Conservation (phyloP, 2,329 filamentous ascomycete genomes). For the Fusarium buxicola region DNA sequence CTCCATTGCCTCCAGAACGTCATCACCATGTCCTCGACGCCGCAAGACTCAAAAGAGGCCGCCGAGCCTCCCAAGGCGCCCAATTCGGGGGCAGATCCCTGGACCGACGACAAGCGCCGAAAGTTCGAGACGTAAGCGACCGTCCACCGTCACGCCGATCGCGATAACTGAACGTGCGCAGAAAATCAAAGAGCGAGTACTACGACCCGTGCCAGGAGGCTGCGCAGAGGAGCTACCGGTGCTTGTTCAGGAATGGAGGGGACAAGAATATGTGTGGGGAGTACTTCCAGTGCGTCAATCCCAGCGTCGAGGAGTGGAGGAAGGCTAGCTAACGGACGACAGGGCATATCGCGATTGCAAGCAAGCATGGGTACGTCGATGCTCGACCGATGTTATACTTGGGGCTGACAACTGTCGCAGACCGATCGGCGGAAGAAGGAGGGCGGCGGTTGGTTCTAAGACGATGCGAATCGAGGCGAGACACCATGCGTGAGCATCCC, state of each 20-base stretch:
- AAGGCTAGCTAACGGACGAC: constrained; percentile 34
- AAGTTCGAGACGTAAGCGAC: constrained; percentile 73
- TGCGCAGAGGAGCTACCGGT: constrained; percentile 85
- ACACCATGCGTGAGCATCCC: neutral
- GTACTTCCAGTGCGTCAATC: constrained; percentile 84
- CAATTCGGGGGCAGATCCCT: constrained; percentile 54
- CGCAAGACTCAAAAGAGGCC: constrained; percentile 32
- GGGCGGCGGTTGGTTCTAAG: constrained; percentile 41
- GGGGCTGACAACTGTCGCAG: constrained; percentile 34
- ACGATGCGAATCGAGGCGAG: neutral
- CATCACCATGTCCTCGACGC: constrained; percentile 36
- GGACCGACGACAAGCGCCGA: constrained; percentile 68
- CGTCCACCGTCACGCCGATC: neutral
- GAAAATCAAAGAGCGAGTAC: constrained; percentile 89
- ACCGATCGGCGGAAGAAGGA: constrained; percentile 51
- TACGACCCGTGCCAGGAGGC: constrained; percentile 97
- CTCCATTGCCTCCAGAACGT: constrained; percentile 8
- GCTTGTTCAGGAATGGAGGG: constrained; percentile 87
- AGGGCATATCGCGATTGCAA: constrained; percentile 96
- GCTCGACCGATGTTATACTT: neutral
- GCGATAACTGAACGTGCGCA: constrained; percentile 52
- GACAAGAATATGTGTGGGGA: constrained; percentile 92
- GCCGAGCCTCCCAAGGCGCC: constrained; percentile 29
- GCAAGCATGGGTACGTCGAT: constrained; percentile 81
- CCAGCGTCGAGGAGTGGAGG: neutral